These are phyloP conservation scores for Zasmidium cellare DNA, from an alignment of 2,329 filamentous ascomycete genomes.

Conservation along the genomic window DNA sequence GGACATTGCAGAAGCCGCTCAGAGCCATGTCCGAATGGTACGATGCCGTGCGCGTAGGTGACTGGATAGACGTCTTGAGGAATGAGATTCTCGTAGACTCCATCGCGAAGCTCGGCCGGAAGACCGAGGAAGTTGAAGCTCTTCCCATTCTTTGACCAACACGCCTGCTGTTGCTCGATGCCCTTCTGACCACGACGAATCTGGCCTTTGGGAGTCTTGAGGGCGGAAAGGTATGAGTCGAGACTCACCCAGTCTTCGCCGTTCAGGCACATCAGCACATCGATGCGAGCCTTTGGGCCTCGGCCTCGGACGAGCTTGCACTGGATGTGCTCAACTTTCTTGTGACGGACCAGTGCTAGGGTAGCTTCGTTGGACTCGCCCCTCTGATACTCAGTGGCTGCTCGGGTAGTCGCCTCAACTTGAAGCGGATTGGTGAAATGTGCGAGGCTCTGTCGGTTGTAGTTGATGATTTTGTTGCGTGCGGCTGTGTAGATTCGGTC, in stretches of 20 bases:
- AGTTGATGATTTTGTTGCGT: neutral
- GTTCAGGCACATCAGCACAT: neutral
- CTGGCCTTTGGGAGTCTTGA: neutral
- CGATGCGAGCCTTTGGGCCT: neutral
- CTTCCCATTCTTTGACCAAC: conserved; percentile 14
- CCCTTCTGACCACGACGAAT: neutral
- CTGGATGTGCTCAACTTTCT: neutral
- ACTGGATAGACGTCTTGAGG: conserved; percentile 6
- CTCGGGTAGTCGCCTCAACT: neutral
- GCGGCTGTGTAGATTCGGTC: neutral
- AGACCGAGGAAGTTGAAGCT: conserved; percentile 11
- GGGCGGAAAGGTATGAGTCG: neutral
- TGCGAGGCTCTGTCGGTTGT: neutral
- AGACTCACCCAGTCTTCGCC: neutral
- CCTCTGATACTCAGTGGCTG: neutral
- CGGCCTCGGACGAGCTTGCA: neutral
- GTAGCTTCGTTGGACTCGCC: neutral
- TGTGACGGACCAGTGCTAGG: neutral
- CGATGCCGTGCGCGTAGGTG: neutral
- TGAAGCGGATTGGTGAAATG: neutral
- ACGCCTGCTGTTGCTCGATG: conserved; percentile 1
- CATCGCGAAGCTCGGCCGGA: conserved; percentile 14
- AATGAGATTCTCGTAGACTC: conserved; percentile 8
- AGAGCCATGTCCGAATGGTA: neutral
- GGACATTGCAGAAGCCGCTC: neutral